A percentile compares a stretch with the other conserved stretches of the same genome.
phyloP scores from a whole-genome alignment of 2,329 filamentous ascomycete species.

The Claviceps citrina region DNA sequence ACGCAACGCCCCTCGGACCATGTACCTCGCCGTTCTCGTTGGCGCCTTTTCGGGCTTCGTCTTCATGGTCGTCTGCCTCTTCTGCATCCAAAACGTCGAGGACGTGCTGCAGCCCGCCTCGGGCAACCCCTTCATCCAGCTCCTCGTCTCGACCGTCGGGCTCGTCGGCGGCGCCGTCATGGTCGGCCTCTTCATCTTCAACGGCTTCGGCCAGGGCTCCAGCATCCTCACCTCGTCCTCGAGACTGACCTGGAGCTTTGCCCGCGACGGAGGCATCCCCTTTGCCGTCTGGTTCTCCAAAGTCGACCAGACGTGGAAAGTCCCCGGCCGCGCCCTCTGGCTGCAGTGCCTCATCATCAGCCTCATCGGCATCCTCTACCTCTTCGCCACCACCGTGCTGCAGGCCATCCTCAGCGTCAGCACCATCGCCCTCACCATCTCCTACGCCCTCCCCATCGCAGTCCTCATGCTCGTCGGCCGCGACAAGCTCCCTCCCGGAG shows the following conservation, averaged over 20 bases:
- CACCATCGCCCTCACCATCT: constrained; percentile 40
- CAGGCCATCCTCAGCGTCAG: constrained; percentile 39
- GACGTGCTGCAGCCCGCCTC: constrained; percentile 23
- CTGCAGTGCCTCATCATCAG: constrained; percentile 29
- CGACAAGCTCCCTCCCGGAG: constrained; percentile 31
- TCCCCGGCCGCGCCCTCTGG: constrained; percentile 36
- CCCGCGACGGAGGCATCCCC: constrained; percentile 34
- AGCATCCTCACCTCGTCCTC: constrained; percentile 36
- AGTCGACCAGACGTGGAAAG: constrained; percentile 32
- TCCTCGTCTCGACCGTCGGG: constrained; percentile 23
- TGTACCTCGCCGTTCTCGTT: constrained; percentile 35
- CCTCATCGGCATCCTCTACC: constrained; percentile 38
- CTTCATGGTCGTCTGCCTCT: constrained; percentile 37
- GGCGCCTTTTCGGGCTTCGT: constrained; percentile 33
- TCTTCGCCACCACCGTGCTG: constrained; percentile 37
- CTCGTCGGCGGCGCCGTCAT: constrained; percentile 27
- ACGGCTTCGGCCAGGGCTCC: constrained; percentile 37
- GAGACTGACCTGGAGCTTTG: constrained; percentile 38
- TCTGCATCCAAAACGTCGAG: constrained; percentile 32
- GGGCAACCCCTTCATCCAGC: constrained; percentile 33
- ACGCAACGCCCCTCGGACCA: constrained; percentile 33
- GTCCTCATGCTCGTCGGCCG: constrained; percentile 34
- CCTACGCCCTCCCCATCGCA: constrained; percentile 31
- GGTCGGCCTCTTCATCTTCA: constrained; percentile 38
- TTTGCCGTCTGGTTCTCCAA: constrained; percentile 29